Evolutionary conservation across 2,329 filamentous ascomycete species (phyloP), one percentile per base, ranked within the genome.

Genomic region (Neofusicoccum sp.): DNA sequence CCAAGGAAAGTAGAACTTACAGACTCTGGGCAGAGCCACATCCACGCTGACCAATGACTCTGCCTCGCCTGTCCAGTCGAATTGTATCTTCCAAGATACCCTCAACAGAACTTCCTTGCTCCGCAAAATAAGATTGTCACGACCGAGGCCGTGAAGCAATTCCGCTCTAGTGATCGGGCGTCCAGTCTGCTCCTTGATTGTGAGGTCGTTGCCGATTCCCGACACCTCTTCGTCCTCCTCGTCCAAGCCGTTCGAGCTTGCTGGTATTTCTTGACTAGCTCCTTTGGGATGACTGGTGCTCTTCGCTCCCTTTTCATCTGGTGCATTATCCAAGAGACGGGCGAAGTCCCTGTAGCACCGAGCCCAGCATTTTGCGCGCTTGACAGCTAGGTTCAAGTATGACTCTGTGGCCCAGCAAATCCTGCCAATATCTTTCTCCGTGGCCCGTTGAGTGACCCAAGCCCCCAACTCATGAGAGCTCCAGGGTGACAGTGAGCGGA

Each of bases 61-160:
- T 4, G 86, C 87, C 68, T 90, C 88, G 5, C 88, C 88, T 0
- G 87, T 87, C 88, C 87, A 90, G 71, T 90, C 88, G 67, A 90
- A 89, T 1, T 74, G 73, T 44, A 89, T 85, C 48, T 73, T 77
- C 88, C 88, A 91, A 61, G 80, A 77, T 1, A 90, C 74, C 28
- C 84, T 80, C 4, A 86, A 60, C 9, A 77, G 70, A 2, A 81
- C 76, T 8, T 75, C 63, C 1, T 71, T 69, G 0, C 75, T 71
- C 70, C 51, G 73, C 59, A 75, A 65, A 64, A 54, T 68, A 57
- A 66, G 65, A 2, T 65, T 58, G 12, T 70, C 30, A 16, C 70
- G 66, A 64, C 73, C 74, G 2, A 78, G 64, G 62, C 73, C 79
- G 0, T 80, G 78, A 1, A 85, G 68, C 9, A 90, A 63, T 5